Evolutionary conservation across 106 monocot species (phyloP), one percentile per base, ranked within the genome.

Genomic region (Acanthochlamys bracteata): DNA sequence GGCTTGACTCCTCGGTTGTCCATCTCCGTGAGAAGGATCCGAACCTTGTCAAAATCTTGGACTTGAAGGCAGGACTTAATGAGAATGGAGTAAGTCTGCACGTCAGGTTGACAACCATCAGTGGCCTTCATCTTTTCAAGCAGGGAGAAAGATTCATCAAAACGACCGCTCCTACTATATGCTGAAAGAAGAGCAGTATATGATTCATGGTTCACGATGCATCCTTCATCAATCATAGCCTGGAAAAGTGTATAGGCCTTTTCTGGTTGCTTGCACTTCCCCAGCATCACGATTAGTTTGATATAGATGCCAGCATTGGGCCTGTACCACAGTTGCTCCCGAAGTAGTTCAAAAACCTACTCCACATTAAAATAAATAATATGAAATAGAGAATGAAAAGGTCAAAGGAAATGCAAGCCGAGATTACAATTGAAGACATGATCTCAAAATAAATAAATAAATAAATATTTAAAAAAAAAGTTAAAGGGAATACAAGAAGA

Each of bases 221-320:
- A 91, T 19, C 95, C 90, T 78, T 96, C 95, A 53, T 91, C 84
- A 46, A 84, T 64, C 95, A 96, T 96, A 11, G 80, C 68, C 67
- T 88, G 76, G 51, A 96, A 96, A 9, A 96, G 84, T 26, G 54
- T 51, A 52, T 85, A 90, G 20, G 95, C 95, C 76, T 59, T 85
- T 73, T 88, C 76, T 9, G 95, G 87, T 57, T 96, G 95, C 61
- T 85, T 88, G 63, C 95, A 96, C 79, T 96, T 96, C 14, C 90
- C 95, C 57, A 96, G 87, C 95, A 96, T 96, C 53, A 91, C 90
- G 68, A 96, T 96, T 20, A 96, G 84, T 72, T 96, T 96, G 26
- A 96, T 80, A 67, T 96, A 96, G 46, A 91, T 88, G 49, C 80
- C 90, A n/a, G 78, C 7, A 63, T 96, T 82, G 7, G 95, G 95